Conservation (phyloP, 352 stramenopile genomes). For the Pythium phragmitis region DNA sequence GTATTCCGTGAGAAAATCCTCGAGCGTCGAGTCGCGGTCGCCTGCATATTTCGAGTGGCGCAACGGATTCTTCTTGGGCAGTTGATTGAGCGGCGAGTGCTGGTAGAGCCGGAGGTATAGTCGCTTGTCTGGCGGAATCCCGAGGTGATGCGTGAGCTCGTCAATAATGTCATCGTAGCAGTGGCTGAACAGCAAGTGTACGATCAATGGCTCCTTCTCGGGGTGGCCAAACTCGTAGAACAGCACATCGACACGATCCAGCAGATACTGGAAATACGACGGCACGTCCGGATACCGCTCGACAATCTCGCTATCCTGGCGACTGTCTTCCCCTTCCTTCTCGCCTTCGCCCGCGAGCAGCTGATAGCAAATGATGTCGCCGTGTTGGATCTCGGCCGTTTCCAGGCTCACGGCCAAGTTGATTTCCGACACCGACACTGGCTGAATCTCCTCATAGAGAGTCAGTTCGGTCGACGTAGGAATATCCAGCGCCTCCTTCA, state of each 20-base stretch:
- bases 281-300: conserved; percentile 70
- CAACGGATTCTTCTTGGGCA: conserved; percentile 67
- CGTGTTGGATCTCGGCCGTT: conserved; percentile 68
- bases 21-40: conserved; percentile 57
- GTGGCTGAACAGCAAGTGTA: conserved; percentile 67
- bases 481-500: conserved; percentile 60
- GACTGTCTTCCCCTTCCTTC: background rate
- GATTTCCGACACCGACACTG: conserved; percentile 54
- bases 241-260: conserved; percentile 76
- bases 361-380: conserved; percentile 86
- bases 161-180: conserved; percentile 76
- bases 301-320: background rate
- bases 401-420: conserved; percentile 45
- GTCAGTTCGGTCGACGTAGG: conserved; percentile 46
- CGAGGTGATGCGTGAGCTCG: conserved; percentile 45
- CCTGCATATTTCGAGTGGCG: conserved; percentile 64
- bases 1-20: conserved; percentile 74
- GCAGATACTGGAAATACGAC: conserved; percentile 80
- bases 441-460: conserved; percentile 81
- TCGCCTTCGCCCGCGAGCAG: conserved; percentile 45
- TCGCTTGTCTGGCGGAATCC: conserved; percentile 37
- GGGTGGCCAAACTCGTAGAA: conserved; percentile 56
- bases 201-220: conserved; percentile 47
- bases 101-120: conserved; percentile 80
- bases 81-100: conserved; percentile 62